A percentile compares a stretch with the other conserved stretches of the same genome.
Conservation (phyloP, 129 eudicot genomes). For the Artemisia annua region DNA sequence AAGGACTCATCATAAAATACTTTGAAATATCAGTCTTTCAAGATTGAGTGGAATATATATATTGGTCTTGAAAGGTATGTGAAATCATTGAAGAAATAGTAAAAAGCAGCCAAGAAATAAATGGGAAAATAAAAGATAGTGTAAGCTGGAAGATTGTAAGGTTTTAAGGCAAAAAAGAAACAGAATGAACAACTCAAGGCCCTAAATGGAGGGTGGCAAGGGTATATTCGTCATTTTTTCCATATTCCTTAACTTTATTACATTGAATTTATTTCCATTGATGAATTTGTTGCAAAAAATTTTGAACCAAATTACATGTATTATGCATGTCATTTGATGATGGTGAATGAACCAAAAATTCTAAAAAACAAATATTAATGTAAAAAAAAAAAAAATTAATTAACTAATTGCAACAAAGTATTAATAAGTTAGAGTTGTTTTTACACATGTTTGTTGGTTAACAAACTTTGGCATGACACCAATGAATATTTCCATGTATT, state of each 20-base stretch:
- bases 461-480: conserved; percentile 17
- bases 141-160: conserved; percentile 33
- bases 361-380: no score
- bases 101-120: conserved; percentile 39
- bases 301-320: conserved; percentile 24
- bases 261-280: conserved; percentile 23
- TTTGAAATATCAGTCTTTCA: neutral
- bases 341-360: conserved; percentile 15
- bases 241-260: conserved; percentile 31
- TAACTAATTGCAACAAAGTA: neutral
- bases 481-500: conserved; percentile 24
- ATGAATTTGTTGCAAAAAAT: neutral
- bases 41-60: conserved; percentile 17
- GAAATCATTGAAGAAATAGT: conserved; percentile 35
- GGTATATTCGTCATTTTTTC: conserved; percentile 38
- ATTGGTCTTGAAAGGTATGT: conserved; percentile 31
- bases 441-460: conserved; percentile 4
- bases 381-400: neutral
- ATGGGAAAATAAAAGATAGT: conserved; percentile 33
- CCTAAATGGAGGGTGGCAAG: conserved; percentile 37
- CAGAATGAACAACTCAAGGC: conserved; percentile 41
- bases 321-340: conserved; percentile 18
- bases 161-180: conserved; percentile 45
- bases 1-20: conserved; percentile 28
- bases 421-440: neutral